A percentile compares a stretch with the other conserved stretches of the same genome.
Evolutionary conservation across 768 basidiomycete genomes (phyloP).

Genomic region (Rhizopogon rudus): DNA sequence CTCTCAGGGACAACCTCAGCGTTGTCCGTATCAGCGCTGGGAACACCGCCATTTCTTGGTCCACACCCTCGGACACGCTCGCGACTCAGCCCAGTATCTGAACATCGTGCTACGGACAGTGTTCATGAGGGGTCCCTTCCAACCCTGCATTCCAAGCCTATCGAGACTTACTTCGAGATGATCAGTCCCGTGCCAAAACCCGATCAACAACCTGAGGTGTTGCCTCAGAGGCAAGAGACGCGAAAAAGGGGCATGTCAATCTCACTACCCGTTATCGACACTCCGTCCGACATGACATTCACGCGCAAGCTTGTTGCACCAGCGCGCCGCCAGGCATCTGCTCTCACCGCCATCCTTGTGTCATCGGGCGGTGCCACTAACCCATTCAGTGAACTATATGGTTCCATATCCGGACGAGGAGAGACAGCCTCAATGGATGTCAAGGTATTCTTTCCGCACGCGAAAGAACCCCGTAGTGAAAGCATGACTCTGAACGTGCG

Average conservation of each 20-base stretch:
- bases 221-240: slow-evolving; percentile 17
- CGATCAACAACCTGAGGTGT: slow-evolving; percentile 12
- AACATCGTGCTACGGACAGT: slow-evolving; percentile 35
- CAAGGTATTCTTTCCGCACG: slow-evolving; percentile 83
- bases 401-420: slow-evolving; percentile 75
- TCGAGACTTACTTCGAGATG: slow-evolving; percentile 52
- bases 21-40: slow-evolving; percentile 49
- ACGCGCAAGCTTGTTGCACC: slow-evolving; percentile 45
- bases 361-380: slow-evolving; percentile 61
- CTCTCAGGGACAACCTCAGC: slow-evolving; percentile 47
- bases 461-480: slow-evolving; percentile 52
- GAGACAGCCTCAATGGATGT: slow-evolving; percentile 60
- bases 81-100: slow-evolving; percentile 62
- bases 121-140: slow-evolving; percentile 18
- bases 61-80: slow-evolving; percentile 33
- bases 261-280: slow-evolving; percentile 16
- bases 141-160: slow-evolving; percentile 17
- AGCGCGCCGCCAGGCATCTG: slow-evolving; percentile 45
- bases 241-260: slow-evolving; percentile 26
- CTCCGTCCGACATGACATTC: slow-evolving; percentile 37
- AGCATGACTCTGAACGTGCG: slow-evolving; percentile 72
- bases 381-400: slow-evolving; percentile 86
- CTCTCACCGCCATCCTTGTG: slow-evolving; percentile 71
- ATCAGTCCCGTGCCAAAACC: slow-evolving; percentile 36
- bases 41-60: slow-evolving; percentile 41